Conservation (phyloP, 176 grass and related monocot species). For the Aechmea fasciata region DNA sequence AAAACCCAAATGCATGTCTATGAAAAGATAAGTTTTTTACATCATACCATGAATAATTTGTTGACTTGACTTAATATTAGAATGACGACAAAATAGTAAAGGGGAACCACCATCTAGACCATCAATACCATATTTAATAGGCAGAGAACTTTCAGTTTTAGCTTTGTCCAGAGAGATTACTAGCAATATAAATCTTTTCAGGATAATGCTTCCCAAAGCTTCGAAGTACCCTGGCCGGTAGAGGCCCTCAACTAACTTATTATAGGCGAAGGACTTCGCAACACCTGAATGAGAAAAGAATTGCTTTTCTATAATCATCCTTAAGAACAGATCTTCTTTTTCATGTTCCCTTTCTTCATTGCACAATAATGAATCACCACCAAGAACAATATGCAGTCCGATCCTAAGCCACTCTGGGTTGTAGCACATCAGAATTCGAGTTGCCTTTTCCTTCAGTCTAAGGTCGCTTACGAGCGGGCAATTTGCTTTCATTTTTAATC, state of each 20-base stretch:
- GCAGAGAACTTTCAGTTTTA: conserved; percentile 41
- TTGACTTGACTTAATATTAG: conserved; percentile 47
- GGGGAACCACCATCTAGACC: conserved; percentile 54
- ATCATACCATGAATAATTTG: conserved; percentile 47
- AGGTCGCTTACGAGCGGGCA: conserved; percentile 55
- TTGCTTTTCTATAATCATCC: conserved; percentile 46
- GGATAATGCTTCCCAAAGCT: conserved; percentile 24
- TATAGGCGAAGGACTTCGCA: conserved; percentile 28
- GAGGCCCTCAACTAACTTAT: conserved; percentile 28
- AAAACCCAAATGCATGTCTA: not conserved
- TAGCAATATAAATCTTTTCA: conserved; percentile 62
- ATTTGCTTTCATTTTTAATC: conserved; percentile 43
- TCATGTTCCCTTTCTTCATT: conserved; percentile 25
- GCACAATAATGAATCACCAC: conserved; percentile 33
- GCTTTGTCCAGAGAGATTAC: conserved; percentile 44
- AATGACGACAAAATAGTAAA: conserved; percentile 37
- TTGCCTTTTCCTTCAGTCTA: conserved; percentile 45
- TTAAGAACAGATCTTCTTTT: conserved; percentile 44
- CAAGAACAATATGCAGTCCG: conserved; percentile 59
- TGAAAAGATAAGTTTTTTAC: conserved; percentile 3
- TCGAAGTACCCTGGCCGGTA: conserved; percentile 25
- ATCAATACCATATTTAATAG: conserved; percentile 48
- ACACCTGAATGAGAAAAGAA: conserved; percentile 35
- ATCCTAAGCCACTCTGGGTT: conserved; percentile 52
- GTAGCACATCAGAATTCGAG: conserved; percentile 43